phyloP scores from a whole-genome alignment of 495 filamentous ascomycete species.

The Emericellopsis terricola region DNA sequence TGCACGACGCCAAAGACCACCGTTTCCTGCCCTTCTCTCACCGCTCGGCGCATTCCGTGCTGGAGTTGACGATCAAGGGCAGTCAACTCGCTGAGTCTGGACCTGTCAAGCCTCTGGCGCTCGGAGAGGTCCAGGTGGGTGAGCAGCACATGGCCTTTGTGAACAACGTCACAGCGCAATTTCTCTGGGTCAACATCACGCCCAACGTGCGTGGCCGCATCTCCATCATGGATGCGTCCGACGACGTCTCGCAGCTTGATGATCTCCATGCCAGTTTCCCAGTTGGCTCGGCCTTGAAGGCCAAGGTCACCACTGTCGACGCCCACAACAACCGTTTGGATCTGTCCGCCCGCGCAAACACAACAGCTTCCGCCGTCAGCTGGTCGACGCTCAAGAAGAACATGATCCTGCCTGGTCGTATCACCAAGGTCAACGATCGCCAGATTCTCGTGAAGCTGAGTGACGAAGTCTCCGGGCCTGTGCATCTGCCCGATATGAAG shows the following conservation, averaged over 20 bases:
- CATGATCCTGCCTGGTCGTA: constrained; percentile 62
- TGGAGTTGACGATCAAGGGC: constrained; percentile 76
- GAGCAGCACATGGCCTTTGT: constrained; percentile 62
- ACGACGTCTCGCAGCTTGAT: constrained; percentile 59
- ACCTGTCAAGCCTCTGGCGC: constrained; percentile 38
- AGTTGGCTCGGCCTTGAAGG: constrained; percentile 65
- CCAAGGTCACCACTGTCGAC: constrained; percentile 61
- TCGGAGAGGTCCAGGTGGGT: constrained; percentile 57
- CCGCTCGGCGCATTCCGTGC: constrained; percentile 59
- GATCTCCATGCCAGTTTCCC: constrained; percentile 74
- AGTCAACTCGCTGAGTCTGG: constrained; percentile 34
- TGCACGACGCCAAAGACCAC: constrained; percentile 81
- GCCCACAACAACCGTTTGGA: constrained; percentile 56
- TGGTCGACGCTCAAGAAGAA: constrained; percentile 52
- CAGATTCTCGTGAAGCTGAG: constrained; percentile 73
- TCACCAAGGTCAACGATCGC: constrained; percentile 74
- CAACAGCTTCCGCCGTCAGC: constrained; percentile 33
- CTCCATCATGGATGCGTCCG: constrained; percentile 61
- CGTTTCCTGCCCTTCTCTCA: constrained; percentile 85
- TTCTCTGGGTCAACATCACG: constrained; percentile 75
- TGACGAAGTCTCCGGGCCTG: constrained; percentile 50
- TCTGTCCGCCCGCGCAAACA: constrained; percentile 49
- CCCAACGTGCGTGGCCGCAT: constrained; percentile 82
- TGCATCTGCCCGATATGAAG: constrained; percentile 58
- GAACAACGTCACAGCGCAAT: constrained; percentile 65